Percentiles rank a stretch among this genome's conserved stretches.
phyloP scores from a whole-genome alignment of 2,329 filamentous ascomycete genomes.

The Cadophora malorum region DNA sequence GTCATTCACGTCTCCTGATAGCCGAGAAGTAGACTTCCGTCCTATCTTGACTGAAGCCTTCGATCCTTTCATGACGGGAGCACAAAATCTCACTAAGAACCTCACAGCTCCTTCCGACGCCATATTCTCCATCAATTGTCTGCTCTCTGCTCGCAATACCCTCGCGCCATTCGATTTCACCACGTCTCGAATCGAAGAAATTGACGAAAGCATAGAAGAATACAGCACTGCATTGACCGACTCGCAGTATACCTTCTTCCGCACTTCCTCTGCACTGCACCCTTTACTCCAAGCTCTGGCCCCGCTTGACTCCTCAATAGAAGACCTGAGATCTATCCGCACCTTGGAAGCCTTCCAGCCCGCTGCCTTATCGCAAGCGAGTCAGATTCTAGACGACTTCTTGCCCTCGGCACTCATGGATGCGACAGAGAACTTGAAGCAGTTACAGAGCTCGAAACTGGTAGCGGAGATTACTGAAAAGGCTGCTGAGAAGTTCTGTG shows the following conservation, averaged over 20 bases:
- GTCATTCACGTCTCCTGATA: conserved; percentile 67
- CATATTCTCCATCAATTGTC: conserved; percentile 78
- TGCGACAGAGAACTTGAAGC: conserved; percentile 79
- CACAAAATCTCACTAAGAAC: conserved; percentile 69
- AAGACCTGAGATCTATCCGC: conserved; percentile 63
- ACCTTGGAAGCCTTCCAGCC: conserved; percentile 67
- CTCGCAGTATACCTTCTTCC: conserved; percentile 75
- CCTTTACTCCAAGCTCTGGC: conserved; percentile 64
- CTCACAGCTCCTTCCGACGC: conserved; percentile 65
- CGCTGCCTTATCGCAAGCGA: conserved; percentile 66
- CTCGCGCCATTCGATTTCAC: conserved; percentile 71
- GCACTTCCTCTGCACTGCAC: conserved; percentile 75
- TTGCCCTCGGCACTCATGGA: conserved; percentile 93
- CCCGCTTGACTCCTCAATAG: conserved; percentile 46
- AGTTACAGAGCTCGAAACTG: conserved; percentile 73
- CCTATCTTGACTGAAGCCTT: conserved; percentile 79
- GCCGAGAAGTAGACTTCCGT: conserved; percentile 73
- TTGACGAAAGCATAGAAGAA: conserved; percentile 62
- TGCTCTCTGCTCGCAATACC: conserved; percentile 61
- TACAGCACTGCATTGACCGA: conserved; percentile 65
- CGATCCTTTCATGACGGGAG: conserved; percentile 83
- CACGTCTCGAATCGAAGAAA: conserved; percentile 56
- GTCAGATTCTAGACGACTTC: conserved; percentile 86
- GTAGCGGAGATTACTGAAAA: conserved; percentile 80
- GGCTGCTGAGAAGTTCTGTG: conserved; percentile 83